These are phyloP conservation scores for Syzygium malaccense DNA, from an alignment of 441 rosid genomes.

Conservation along the genomic window DNA sequence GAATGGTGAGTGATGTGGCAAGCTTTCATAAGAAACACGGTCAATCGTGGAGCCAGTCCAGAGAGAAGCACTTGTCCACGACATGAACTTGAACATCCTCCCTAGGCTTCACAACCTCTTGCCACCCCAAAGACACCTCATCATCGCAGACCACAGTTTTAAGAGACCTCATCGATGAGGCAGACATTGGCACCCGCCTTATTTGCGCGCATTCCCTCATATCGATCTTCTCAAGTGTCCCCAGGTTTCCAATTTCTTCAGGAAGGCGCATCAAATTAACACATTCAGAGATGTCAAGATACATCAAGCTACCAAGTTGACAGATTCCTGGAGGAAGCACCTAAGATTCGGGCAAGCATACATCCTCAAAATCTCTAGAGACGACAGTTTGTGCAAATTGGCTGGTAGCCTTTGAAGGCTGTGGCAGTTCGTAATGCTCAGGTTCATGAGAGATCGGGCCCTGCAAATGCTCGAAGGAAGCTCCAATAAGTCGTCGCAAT, in stretches of 20 bases:
- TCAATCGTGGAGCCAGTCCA: constrained; percentile 71
- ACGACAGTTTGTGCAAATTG: constrained; percentile 41
- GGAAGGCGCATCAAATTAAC: constrained; percentile 51
- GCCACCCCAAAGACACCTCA: constrained; percentile 54
- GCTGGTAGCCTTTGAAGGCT: constrained; percentile 41
- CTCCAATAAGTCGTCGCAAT: constrained; percentile 56
- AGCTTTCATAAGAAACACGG: background rate
- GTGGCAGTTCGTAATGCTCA: constrained; percentile 85
- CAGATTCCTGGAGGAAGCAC: constrained; percentile 47
- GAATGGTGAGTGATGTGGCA: background rate
- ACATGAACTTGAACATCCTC: constrained; percentile 54
- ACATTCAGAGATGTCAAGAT: constrained; percentile 71
- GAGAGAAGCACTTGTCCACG: constrained; percentile 41
- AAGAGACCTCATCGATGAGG: constrained; percentile 38
- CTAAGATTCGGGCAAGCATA: constrained; percentile 63
- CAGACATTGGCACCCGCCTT: constrained; percentile 31
- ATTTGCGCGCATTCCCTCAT: constrained; percentile 68
- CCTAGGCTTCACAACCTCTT: constrained; percentile 25
- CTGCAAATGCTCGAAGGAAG: constrained; percentile 54
- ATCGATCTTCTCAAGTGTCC: constrained; percentile 65
- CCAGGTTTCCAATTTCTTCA: constrained; percentile 37
- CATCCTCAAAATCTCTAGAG: constrained; percentile 46
- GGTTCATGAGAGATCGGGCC: constrained; percentile 34
- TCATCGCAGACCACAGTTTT: constrained; percentile 57
- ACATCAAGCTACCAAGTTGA: constrained; percentile 41